Evolutionary conservation across 2,329 filamentous ascomycete species (phyloP).

Genomic region (Diaporthe capsici): DNA sequence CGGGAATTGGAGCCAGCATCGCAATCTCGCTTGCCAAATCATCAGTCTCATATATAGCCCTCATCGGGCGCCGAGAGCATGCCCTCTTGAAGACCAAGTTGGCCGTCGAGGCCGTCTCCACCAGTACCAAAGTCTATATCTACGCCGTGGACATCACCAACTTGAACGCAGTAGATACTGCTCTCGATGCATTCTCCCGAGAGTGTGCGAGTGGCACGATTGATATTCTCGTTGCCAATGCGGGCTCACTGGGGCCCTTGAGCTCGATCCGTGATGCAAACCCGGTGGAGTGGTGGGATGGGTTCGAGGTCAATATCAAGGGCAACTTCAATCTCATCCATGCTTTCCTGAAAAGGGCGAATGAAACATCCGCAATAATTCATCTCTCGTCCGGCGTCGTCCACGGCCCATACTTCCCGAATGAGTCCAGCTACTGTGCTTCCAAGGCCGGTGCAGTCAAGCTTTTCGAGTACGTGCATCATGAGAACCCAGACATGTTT

Average conservation of each 20-base stretch:
- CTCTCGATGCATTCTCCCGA: background rate
- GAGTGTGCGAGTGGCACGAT: background rate
- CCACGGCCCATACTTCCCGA: conserved; percentile 28
- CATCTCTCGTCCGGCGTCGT: conserved; percentile 5
- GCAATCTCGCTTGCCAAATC: conserved; percentile 23
- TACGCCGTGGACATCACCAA: background rate
- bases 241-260: background rate
- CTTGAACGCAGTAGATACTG: background rate
- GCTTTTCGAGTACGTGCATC: conserved; percentile 32
- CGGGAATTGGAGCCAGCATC: conserved; percentile 16
- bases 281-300: background rate
- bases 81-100: conserved; percentile 4
- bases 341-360: background rate
- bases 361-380: background rate
- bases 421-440: conserved; percentile 28
- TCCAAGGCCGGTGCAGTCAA: conserved; percentile 28
- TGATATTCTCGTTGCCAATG: conserved; percentile 4
- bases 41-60: background rate
- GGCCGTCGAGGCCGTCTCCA: background rate
- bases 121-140: background rate
- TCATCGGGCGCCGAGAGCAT: conserved; percentile 11
- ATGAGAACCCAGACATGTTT: conserved; percentile 20
- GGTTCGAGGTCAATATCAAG: conserved; percentile 12
- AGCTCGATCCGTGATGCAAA: background rate
- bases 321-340: conserved; percentile 28